Conservation (phyloP, 305 asterid species). For the Fraxinus sp. region DNA sequence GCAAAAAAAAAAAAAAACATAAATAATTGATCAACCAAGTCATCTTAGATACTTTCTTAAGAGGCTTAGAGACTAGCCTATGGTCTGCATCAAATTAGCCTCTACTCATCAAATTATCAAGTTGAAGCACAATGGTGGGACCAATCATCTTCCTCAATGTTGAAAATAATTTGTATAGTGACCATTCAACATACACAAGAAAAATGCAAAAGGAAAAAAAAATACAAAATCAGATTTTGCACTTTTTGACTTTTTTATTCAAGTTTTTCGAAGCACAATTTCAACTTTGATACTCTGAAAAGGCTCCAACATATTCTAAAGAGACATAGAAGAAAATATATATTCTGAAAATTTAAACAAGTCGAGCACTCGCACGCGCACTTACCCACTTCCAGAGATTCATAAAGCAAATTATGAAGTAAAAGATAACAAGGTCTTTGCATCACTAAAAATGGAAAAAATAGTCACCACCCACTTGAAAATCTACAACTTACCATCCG, state of each 20-base stretch:
- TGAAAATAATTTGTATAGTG: not conserved
- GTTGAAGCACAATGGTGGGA: not conserved
- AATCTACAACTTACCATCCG: not conserved
- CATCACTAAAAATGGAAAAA: not conserved
- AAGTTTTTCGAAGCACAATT: not conserved
- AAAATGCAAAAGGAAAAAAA: too few relatives aligned
- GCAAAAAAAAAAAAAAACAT: too few relatives aligned
- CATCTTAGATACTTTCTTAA: too few relatives aligned
- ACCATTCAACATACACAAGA: not conserved
- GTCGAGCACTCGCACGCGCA: not conserved
- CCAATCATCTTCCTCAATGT: not conserved
- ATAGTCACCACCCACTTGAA: not conserved
- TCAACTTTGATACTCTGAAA: not conserved
- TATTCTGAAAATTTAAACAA: not conserved
- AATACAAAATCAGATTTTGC: not conserved
- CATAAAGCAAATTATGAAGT: not conserved
- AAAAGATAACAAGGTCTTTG: not conserved
- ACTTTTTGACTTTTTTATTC: not conserved
- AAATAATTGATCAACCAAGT: not conserved
- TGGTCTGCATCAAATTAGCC: not conserved
- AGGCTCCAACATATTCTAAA: not conserved
- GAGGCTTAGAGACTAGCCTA: not conserved
- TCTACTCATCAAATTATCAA: not conserved
- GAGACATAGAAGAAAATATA: not conserved
- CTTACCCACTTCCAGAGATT: not conserved